These are phyloP conservation scores for Penicillium bovifimosum DNA, from an alignment of 495 filamentous ascomycete species.

Conservation along the genomic window DNA sequence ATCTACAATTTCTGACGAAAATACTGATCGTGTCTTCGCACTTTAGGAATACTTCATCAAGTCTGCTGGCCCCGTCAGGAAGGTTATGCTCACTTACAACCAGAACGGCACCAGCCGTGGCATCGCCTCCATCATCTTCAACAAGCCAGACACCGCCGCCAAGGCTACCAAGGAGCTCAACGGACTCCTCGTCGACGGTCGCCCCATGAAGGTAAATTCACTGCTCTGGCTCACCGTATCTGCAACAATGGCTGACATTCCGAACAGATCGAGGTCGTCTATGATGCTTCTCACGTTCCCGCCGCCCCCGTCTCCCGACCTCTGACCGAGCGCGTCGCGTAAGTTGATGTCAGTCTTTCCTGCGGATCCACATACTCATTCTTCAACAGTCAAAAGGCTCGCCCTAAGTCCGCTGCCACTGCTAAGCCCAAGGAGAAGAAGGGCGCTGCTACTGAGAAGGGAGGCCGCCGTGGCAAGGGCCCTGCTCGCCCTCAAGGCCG, in stretches of 20 bases:
- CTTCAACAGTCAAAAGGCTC: slow-evolving; percentile 55
- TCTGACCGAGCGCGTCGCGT: slow-evolving; percentile 83
- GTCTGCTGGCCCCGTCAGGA: slow-evolving; percentile 84
- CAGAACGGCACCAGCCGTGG: slow-evolving; percentile 88
- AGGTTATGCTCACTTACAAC: slow-evolving; percentile 82
- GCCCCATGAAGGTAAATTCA: slow-evolving; percentile 75
- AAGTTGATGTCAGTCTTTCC: slow-evolving; percentile 26
- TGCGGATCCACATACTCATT: slow-evolving; percentile 8
- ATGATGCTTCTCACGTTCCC: slow-evolving; percentile 67
- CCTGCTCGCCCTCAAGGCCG: slow-evolving; percentile 40
- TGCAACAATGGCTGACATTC: slow-evolving; percentile 18
- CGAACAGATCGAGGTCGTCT: slow-evolving; percentile 77
- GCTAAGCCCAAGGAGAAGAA: slow-evolving; percentile 49
- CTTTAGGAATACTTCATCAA: slow-evolving; percentile 93
- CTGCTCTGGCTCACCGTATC: background rate
- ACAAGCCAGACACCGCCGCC: slow-evolving; percentile 66
- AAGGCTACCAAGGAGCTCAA: slow-evolving; percentile 80
- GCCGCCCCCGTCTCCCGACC: slow-evolving; percentile 60
- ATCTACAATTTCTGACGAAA: slow-evolving; percentile 23
- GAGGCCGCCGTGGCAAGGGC: background rate
- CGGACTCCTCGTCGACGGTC: slow-evolving; percentile 79
- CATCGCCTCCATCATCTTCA: slow-evolving; percentile 75
- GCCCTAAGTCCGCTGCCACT: slow-evolving; percentile 78
- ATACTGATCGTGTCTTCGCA: slow-evolving; percentile 38
- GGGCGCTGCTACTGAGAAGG: slow-evolving; percentile 4